Evolutionary conservation across 805 yeast genomes (phyloP), one percentile per base, ranked within the genome.

Genomic region (Wickerhamomyces subpelliculosus): DNA sequence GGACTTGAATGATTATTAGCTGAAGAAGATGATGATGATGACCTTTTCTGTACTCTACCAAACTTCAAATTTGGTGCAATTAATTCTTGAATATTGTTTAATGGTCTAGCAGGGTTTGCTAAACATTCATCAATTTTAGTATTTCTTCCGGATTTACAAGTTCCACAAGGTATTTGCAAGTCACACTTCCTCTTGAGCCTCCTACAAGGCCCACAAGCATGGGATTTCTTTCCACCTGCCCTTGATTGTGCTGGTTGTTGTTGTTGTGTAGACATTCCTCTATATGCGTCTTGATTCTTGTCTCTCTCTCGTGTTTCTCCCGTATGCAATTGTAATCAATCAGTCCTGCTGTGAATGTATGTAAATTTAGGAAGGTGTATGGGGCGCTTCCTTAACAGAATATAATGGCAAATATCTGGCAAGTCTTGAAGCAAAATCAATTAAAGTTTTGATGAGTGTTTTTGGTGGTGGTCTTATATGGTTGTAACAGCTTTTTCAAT

Each of bases 171-270:
- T 11, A 54, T 39, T 28, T 47, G 48, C 4, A 54, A 33, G 33
- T 54, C 56, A 34, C 58, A 54, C 29, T 49, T 54, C 20, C 58
- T 37, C 40, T 54, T 54, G 19, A 54, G 41, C 10, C 58, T 41
- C 17, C 58, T 52, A 36, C 58, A 54, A 1, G 58, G 58, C 1
- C 58, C 58, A 42, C 58, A 54, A 9, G 58, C 57, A 26, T 54
- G 58, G 3, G 51, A 40, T 35, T 48, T 53, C 43, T 53, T 53
- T 6, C 54, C 49, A 3, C 40, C 12, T 18, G 41, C 13, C n/a
- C 29, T 18, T 5, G 37, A 13, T 2, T 33, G 35, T 6, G 41
- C 31, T 16, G 22, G 14, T 13, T 25, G 20, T 25, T 30, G 37
- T 4, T 32, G 29, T 12, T 36, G 22, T 9, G 27, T 36, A 12